Base-by-base conservation (phyloP, 2,329 filamentous ascomycete genomes). In the Colletotrichum tabaci region DNA sequence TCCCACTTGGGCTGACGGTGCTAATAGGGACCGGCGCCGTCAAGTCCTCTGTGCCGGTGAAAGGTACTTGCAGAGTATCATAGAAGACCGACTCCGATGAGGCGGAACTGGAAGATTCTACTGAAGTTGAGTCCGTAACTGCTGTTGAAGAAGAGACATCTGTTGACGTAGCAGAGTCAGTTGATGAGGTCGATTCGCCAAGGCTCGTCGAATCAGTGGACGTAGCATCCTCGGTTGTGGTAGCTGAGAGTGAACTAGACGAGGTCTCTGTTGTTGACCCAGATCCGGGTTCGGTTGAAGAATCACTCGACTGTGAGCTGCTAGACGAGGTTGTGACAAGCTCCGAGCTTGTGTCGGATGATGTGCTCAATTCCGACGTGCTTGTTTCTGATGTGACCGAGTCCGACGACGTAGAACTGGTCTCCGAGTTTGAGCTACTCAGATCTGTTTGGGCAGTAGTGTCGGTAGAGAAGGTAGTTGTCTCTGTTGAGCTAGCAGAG, bases 1-100 rank as follows among this genome's bases (percentile, higher is more conserved):
- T 52, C n/a, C 56, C 56, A 3, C 42, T 50, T 4, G 71, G 61
- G 8, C 55, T 60, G 10, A 73, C 65, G 16, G 70, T 52, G 4
- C 57, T 61, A 18, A 61, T 38, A 12, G 44, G 42, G 10, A 49
- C 10, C 21, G 57, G 57, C 13, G 44, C 8, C 7, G 57, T 35
- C 7, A 61, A 38, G 3, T 38, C 16, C 18, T 61, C 57, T 13
- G 57, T 61, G 10, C 57, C 57, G n/a, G 44, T 38, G 44, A 21
- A 61, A 2, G 57, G 57, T 10, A 61, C 18, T 40, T 61, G 57
- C 4, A 61, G 10, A 18, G 23, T 49, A 7, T 61, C 57, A n/a
- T 61, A 61, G 12, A 38, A n/a, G 21, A 9, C 42, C 2, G 57
- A 61, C 21, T n/a, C 57, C 10, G 57, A 35, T 5, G 12, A 47